Conservation (phyloP, 2,329 filamentous ascomycete species). For the Aureobasidium sp. region DNA sequence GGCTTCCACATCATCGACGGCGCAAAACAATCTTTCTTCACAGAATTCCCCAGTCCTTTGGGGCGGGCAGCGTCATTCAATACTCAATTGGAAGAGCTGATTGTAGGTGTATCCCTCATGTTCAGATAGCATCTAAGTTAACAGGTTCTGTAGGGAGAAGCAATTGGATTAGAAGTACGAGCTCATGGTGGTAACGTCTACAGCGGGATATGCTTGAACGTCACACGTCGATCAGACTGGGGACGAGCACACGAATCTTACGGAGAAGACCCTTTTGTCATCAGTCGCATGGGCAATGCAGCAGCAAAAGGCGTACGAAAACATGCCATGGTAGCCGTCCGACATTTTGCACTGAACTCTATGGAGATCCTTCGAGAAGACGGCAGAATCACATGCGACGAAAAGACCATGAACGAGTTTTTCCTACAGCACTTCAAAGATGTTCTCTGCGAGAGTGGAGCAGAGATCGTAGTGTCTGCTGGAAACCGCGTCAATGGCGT, state of each 20-base stretch:
- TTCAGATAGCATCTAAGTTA: neutral
- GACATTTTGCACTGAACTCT: constrained; percentile 24
- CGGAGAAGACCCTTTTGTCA: constrained; percentile 7
- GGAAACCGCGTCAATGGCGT: constrained; percentile 16
- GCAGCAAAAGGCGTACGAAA: neutral
- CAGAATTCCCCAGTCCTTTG: neutral
- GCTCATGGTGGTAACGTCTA: constrained; percentile 8
- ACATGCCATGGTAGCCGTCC: constrained; percentile 22
- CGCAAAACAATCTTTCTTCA: neutral
- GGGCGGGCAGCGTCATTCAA: constrained; percentile 2
- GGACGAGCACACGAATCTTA: constrained; percentile 6
- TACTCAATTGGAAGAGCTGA: neutral
- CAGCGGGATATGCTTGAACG: constrained; percentile 6
- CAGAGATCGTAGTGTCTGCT: constrained; percentile 13
- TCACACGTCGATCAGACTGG: constrained; percentile 5
- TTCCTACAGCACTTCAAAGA: constrained; percentile 18
- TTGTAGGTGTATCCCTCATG: neutral
- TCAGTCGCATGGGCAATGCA: constrained; percentile 5
- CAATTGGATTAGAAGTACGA: constrained; percentile 2
- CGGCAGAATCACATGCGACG: constrained; percentile 21
- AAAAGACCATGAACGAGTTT: constrained; percentile 21
- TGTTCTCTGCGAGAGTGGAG: constrained; percentile 12
- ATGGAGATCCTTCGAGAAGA: constrained; percentile 24
- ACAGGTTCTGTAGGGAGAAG: neutral
- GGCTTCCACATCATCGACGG: constrained; percentile 1